phyloP scores from a whole-genome alignment of 2,329 filamentous ascomycete species.

The Ampelomyces quisqualis region DNA sequence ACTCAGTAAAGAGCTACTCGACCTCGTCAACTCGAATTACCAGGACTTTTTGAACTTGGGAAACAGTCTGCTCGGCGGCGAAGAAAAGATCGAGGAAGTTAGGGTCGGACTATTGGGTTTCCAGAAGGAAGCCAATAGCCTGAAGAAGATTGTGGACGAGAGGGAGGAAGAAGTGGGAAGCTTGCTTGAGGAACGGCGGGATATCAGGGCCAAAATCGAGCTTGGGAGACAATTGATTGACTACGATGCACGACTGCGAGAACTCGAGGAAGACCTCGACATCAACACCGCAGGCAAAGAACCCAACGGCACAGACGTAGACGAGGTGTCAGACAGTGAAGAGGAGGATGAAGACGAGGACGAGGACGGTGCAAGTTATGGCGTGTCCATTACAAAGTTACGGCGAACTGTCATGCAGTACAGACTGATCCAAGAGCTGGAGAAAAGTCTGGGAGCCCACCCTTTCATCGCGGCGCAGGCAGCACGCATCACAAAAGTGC shows the following conservation, averaged over 20 bases:
- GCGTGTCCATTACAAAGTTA: conserved; percentile 48
- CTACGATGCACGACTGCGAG: conserved; percentile 61
- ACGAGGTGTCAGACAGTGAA: conserved; percentile 19
- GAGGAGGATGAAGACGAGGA: conserved; percentile 38
- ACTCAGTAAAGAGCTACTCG: conserved; percentile 82
- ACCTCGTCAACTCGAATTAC: conserved; percentile 95
- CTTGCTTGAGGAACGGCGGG: conserved; percentile 69
- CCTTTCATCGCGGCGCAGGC: conserved; percentile 63
- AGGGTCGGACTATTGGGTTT: conserved; percentile 85
- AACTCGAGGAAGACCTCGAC: conserved; percentile 64
- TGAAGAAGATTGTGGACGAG: conserved; percentile 65
- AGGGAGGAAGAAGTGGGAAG: conserved; percentile 63
- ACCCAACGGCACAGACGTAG: conserved; percentile 9
- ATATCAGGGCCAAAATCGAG: conserved; percentile 65
- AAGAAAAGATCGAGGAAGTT: conserved; percentile 88
- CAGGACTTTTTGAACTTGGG: conserved; percentile 85
- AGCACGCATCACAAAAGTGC: conserved; percentile 57
- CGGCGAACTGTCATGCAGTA: conserved; percentile 60
- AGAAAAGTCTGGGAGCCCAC: conserved; percentile 57
- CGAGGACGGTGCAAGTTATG: conserved; percentile 31
- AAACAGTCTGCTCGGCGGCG: conserved; percentile 77
- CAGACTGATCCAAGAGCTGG: conserved; percentile 55
- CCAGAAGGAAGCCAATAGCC: conserved; percentile 73
- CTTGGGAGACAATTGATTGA: conserved; percentile 64
- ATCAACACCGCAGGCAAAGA: conserved; percentile 45